Evolutionary conservation across 768 basidiomycete genomes (phyloP).

Genomic region (Tulasnella calospora): DNA sequence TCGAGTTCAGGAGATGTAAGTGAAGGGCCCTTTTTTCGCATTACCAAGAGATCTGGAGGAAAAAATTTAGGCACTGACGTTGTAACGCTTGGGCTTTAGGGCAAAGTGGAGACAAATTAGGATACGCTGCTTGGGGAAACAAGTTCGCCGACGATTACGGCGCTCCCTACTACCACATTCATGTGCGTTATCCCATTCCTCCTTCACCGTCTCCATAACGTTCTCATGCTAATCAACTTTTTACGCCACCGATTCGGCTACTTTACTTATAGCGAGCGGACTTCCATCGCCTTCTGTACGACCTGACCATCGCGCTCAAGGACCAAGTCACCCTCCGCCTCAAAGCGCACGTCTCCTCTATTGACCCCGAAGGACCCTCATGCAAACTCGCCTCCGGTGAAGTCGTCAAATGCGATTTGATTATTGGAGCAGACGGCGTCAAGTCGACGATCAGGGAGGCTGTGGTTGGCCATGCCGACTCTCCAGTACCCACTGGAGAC

Average conservation of each 20-base stretch:
- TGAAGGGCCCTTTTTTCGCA: not conserved
- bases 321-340: constrained; percentile 27
- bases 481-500: constrained; percentile 53
- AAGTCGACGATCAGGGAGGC: constrained; percentile 50
- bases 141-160: constrained; percentile 43
- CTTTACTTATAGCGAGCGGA: constrained; percentile 42
- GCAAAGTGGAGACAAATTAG: constrained; percentile 44
- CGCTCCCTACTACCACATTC: constrained; percentile 49
- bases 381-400: constrained; percentile 28
- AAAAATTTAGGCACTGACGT: not conserved
- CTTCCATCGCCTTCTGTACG: constrained; percentile 46
- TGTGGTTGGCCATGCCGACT: constrained; percentile 46
- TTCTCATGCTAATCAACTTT: too few species aligned
- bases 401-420: constrained; percentile 28
- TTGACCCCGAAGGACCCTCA: constrained; percentile 26
- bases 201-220: not conserved
- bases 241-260: not conserved
- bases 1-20: constrained; percentile 43
- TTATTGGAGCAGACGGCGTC: constrained; percentile 43
- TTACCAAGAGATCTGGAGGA: not conserved
- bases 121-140: constrained; percentile 43
- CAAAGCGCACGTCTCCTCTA: constrained; percentile 24
- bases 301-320: constrained; percentile 36
- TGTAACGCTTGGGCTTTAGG: constrained; percentile 36
- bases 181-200: constrained; percentile 31